Percentiles rank a stretch among this genome's conserved stretches.
Evolutionary conservation across 2,329 filamentous ascomycete genomes (phyloP).

Genomic region (Cadophora malorum): DNA sequence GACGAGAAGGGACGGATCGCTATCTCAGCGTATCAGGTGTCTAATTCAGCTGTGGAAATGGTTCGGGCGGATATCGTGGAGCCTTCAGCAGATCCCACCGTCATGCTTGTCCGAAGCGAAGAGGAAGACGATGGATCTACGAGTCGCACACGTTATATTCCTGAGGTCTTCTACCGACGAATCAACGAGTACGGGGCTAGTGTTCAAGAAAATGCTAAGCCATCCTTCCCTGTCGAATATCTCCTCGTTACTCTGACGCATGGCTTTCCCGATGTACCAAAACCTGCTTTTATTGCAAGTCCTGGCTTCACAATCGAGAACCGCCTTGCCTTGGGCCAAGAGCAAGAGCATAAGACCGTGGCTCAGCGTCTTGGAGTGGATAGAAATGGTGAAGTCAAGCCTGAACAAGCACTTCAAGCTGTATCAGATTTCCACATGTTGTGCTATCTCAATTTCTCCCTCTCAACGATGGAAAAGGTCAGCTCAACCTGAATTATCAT

Average conservation of each 20-base stretch:
- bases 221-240: conserved; percentile 95
- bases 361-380: conserved; percentile 70
- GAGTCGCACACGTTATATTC: conserved; percentile 84
- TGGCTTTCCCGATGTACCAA: conserved; percentile 84
- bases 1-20: conserved; percentile 88
- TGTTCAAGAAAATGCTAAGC: conserved; percentile 96
- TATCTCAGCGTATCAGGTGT: conserved; percentile 92
- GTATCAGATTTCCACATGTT: conserved; percentile 95
- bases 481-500: conserved; percentile 34
- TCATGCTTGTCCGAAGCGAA: conserved; percentile 94
- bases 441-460: conserved; percentile 76
- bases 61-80: conserved; percentile 93
- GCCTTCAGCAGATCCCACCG: conserved; percentile 87
- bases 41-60: conserved; percentile 97
- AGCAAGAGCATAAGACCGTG: conserved; percentile 76
- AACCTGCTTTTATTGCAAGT: conserved; percentile 74
- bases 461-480: conserved; percentile 87
- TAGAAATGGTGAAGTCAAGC: conserved; percentile 58
- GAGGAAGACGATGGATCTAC: conserved; percentile 78
- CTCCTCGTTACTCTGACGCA: conserved; percentile 95
- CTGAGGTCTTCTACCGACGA: conserved; percentile 93
- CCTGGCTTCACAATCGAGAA: conserved; percentile 88
- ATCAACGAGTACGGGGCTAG: conserved; percentile 97
- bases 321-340: conserved; percentile 82
- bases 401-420: conserved; percentile 66